phyloP scores from a whole-genome alignment of 1,284 basidiomycete species.

The Marasmius oreades region DNA sequence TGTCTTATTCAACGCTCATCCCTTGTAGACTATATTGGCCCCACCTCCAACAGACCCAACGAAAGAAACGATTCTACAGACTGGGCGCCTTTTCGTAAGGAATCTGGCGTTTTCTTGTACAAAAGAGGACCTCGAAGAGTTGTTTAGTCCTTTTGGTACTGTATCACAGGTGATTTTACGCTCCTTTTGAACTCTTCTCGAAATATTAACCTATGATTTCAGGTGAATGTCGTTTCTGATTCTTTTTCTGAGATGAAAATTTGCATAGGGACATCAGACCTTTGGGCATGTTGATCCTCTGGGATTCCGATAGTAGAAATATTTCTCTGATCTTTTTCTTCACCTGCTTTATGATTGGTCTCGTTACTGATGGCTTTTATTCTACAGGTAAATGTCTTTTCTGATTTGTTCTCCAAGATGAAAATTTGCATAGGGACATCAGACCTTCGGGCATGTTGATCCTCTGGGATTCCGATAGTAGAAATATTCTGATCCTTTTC shows the following conservation, averaged over 20 bases:
- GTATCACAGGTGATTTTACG: slow-evolving; percentile 63
- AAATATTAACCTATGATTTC: too few species aligned
- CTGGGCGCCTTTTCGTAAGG: slow-evolving; percentile 85
- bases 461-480: slow-evolving; percentile 39
- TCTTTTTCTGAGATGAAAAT: slow-evolving; percentile 41
- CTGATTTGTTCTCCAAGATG: slow-evolving; percentile 21
- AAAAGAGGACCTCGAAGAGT: slow-evolving; percentile 65
- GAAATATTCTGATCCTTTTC: slow-evolving; percentile 31
- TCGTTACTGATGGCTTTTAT: slow-evolving; percentile 7
- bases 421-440: slow-evolving; percentile 33
- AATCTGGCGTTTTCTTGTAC: slow-evolving; percentile 88
- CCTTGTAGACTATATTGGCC: too few species aligned
- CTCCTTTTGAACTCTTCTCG: slow-evolving; percentile 1
- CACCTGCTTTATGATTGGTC: background rate
- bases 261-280: slow-evolving; percentile 64
- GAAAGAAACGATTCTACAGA: slow-evolving; percentile 69
- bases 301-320: slow-evolving; percentile 61
- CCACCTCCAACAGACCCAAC: too few species aligned
- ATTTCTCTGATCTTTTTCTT: slow-evolving; percentile 25
- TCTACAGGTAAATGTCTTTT: slow-evolving; percentile 21
- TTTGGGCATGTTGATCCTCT: slow-evolving; percentile 25
- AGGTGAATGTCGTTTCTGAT: too few species aligned
- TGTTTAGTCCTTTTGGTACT: slow-evolving; percentile 71
- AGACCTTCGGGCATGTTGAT: slow-evolving; percentile 37
- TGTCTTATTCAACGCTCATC: background rate